These are phyloP conservation scores for Nymphaea thermarum DNA, from an alignment of 164 flowering plant species.

Conservation along the genomic window DNA sequence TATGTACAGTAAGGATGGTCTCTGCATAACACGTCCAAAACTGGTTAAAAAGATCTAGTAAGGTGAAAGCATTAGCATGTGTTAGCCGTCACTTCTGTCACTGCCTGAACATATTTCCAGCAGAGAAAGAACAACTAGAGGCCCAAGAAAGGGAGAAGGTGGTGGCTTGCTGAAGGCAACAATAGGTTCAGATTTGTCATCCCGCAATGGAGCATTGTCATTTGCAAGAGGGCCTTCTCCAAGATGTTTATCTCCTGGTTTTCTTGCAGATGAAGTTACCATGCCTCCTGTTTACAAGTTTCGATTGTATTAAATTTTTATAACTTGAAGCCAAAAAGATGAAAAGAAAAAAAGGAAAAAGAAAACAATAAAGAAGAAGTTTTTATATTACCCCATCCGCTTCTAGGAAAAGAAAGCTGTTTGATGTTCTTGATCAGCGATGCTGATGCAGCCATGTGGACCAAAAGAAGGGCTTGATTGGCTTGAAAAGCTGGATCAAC, in stretches of 20 bases:
- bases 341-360: not conserved
- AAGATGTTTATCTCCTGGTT: not conserved
- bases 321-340: not conserved
- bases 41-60: no score
- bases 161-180: slow-evolving; percentile 63
- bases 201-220: not conserved
- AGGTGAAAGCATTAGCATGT: not conserved
- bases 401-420: not conserved
- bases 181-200: slow-evolving; percentile 36
- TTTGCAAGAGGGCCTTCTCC: not conserved
- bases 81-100: not conserved
- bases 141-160: slow-evolving; percentile 50
- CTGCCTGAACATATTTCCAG: slow-evolving; percentile 30
- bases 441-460: not conserved
- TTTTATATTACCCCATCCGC: not conserved
- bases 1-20: no score
- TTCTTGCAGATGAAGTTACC: not conserved
- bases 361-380: not conserved
- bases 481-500: no score
- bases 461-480: not conserved
- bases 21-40: no score
- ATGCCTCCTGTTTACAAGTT: not conserved
- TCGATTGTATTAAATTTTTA: not conserved
- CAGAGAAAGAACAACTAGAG: slow-evolving; percentile 41
- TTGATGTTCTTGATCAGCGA: not conserved